Evolutionary conservation across 2,329 filamentous ascomycete species (phyloP), one percentile per base, ranked within the genome.

Genomic region (Aureobasidium vineae): DNA sequence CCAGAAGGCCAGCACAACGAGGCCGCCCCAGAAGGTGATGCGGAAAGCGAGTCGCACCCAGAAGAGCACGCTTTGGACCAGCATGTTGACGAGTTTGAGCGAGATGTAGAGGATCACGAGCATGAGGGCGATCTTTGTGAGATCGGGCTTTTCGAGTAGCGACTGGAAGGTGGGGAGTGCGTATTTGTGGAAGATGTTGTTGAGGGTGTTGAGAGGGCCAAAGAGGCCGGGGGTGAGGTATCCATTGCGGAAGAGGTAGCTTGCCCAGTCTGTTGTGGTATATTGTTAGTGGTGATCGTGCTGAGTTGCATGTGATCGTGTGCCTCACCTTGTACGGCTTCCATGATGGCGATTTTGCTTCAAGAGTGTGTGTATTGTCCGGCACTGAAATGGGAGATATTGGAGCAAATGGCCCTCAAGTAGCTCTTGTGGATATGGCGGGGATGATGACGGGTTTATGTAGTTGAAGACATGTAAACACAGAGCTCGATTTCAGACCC

Each of bases 21-120:
- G 70, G 1, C 79, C 75, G 1, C 83, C 84, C 86, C 87, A 95
- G 69, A 92, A 86, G 1, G 85, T 75, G 49, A 92, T 70, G 28
- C 84, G 79, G 69, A 91, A 76, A 13, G 83, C 82, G 65, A 96
- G 74, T n/a, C 84, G 81, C 63, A 92, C 85, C 86, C 91, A 92
- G 80, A 88, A 96, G 73, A 92, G 80, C 67, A 96, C 82, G 23
- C 91, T 79, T 68, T 91, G 85, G 68, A 88, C 86, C 21, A 92
- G 80, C 79, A 90, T 89, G 75, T 88, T 84, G 70, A 88, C 79
- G 49, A 95, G 80, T 70, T 86, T 85, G 67, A 88, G 77, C 15
- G 82, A 83, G 66, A 93, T 75, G 74, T 92, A 81, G 61, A 94
- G 77, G 65, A 87, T 78, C 36, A 87, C 71, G 52, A 88, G 77